These are phyloP conservation scores for Pseudoneurospora amorphoporcata DNA, from an alignment of 495 filamentous ascomycete species.

Conservation along the genomic window DNA sequence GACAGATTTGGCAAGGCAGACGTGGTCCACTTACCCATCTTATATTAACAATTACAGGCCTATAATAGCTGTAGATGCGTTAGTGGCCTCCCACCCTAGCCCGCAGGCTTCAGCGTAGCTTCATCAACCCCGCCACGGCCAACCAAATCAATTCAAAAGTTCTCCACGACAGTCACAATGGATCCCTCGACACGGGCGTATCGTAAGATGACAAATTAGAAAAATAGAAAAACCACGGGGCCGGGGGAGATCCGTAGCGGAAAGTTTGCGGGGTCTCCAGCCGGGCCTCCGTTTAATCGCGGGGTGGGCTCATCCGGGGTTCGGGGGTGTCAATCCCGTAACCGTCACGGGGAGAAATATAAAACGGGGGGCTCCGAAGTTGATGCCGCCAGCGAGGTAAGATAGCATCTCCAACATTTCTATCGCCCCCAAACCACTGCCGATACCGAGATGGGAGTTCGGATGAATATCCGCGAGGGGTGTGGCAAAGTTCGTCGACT, in stretches of 20 bases:
- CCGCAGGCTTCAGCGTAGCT: not conserved
- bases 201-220: not conserved
- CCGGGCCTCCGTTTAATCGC: not conserved
- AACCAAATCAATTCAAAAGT: not conserved
- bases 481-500: not conserved
- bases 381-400: not conserved
- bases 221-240: not conserved
- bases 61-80: not conserved
- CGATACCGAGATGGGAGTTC: not conserved
- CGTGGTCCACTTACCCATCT: not conserved
- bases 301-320: not conserved
- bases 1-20: not conserved
- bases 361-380: not conserved
- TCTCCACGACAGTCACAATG: not conserved
- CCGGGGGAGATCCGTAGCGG: not conserved
- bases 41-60: not conserved
- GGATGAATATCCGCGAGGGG: not conserved
- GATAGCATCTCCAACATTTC: not conserved
- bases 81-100: not conserved
- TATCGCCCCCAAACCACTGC: not conserved
- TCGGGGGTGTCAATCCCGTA: not conserved
- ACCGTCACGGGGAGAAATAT: not conserved
- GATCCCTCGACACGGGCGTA: not conserved
- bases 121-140: not conserved
- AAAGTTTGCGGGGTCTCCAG: not conserved